phyloP scores from a whole-genome alignment of 768 basidiomycete genomes.

The Amanita pseudoporphyria region DNA sequence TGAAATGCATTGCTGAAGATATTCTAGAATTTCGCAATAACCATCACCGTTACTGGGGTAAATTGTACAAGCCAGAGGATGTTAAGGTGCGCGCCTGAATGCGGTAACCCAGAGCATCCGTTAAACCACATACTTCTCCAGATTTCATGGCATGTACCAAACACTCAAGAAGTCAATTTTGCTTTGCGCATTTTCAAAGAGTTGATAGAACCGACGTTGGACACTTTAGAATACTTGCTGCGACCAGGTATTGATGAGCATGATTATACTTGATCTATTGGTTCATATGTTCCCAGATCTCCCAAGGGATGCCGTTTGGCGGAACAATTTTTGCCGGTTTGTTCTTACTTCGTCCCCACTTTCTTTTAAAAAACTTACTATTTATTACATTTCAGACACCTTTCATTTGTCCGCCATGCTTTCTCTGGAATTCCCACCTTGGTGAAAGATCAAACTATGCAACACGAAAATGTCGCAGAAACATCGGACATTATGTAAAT shows the following conservation, averaged over 20 bases:
- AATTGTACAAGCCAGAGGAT: constrained; percentile 59
- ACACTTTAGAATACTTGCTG: constrained; percentile 46
- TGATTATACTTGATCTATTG: not conserved
- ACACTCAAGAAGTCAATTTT: constrained; percentile 62
- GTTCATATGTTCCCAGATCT: constrained; percentile 17
- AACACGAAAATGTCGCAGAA: constrained; percentile 28
- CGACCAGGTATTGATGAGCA: constrained; percentile 30
- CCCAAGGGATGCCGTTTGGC: constrained; percentile 55
- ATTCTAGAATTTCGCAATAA: constrained; percentile 53
- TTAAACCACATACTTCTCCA: constrained; percentile 15
- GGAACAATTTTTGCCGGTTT: constrained; percentile 79
- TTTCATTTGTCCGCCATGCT: constrained; percentile 66
- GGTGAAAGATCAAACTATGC: constrained; percentile 41
- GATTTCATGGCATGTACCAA: constrained; percentile 76
- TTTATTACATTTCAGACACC: constrained; percentile 34
- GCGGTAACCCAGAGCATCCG: not conserved
- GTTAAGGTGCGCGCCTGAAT: constrained; percentile 37
- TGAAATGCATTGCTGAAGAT: not conserved
- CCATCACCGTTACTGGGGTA: constrained; percentile 76
- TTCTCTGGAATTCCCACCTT: constrained; percentile 69
- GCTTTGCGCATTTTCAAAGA: constrained; percentile 59
- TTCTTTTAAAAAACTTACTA: not conserved
- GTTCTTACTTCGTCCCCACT: constrained; percentile 12
- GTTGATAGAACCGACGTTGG: constrained; percentile 55
- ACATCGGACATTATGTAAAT: constrained; percentile 66